Conservation (phyloP, 306 rosid genomes). For the Quercus wislizeni region DNA sequence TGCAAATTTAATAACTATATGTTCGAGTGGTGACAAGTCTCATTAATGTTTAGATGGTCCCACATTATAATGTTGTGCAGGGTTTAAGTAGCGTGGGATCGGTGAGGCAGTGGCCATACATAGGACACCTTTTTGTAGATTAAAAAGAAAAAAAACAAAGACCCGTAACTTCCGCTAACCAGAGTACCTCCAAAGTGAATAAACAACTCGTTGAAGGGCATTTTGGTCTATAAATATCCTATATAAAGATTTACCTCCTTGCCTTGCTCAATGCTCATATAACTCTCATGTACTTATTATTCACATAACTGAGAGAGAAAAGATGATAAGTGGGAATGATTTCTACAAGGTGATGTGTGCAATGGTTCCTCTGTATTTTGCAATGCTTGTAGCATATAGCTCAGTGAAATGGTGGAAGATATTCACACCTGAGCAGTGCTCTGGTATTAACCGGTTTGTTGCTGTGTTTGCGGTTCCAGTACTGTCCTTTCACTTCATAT, state of each 20-base stretch:
- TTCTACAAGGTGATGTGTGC: slow-evolving; percentile 53
- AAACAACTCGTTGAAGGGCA: not conserved
- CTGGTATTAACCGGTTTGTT: slow-evolving; percentile 50
- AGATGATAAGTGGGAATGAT: slow-evolving; percentile 32
- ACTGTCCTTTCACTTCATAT: slow-evolving; percentile 43
- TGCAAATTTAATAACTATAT: rapidly evolving
- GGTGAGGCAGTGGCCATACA: too few relatives aligned
- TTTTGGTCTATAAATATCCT: not conserved
- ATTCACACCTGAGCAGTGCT: slow-evolving; percentile 41
- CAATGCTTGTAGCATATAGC: slow-evolving; percentile 41
- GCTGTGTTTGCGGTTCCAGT: slow-evolving; percentile 48
- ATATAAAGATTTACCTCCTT: not conserved
- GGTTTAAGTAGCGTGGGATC: too few relatives aligned
- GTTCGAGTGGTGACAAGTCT: rapidly evolving
- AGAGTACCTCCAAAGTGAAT: not conserved
- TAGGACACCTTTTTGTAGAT: too few relatives aligned
- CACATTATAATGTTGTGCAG: too few relatives aligned
- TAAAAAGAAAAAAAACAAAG: too few relatives aligned
- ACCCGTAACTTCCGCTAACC: not conserved
- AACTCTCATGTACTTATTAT: not conserved
- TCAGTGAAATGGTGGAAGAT: slow-evolving; percentile 47
- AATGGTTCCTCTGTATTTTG: slow-evolving; percentile 45
- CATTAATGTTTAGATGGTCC: too few relatives aligned
- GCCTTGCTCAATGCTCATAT: not conserved
- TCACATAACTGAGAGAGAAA: not conserved